Evolutionary conservation across 2,329 filamentous ascomycete species (phyloP), one percentile per base, ranked within the genome.

Genomic region (Paecilomyces sp.): DNA sequence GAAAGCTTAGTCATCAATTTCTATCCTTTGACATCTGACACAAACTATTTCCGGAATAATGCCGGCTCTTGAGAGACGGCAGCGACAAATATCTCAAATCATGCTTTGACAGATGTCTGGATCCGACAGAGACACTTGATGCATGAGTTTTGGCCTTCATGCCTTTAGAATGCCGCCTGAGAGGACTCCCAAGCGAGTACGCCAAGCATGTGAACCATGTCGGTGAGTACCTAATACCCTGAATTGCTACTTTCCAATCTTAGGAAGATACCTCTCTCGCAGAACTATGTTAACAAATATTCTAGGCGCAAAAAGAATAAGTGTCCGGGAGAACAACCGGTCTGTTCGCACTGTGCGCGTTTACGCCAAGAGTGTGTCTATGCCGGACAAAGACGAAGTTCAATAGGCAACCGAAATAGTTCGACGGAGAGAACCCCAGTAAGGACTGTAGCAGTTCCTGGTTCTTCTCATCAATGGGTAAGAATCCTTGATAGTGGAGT

Each of bases 261-360:
- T 9, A 47, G n/a, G 41, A 47, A 22, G n/a, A 15, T 18, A 47
- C 5, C 15, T 47, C 5, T 22, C 15, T 63, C 55, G 47, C 58
- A 50, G 25, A n/a, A n/a, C 11, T 15, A 56, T 18, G 55, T 57
- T 68, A 54, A 68, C 25, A 24, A 9, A 51, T 53, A n/a, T 50
- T 52, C 3, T 58, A 82, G 80, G 60, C 75, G 80, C 51, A 83
- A 82, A 67, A 83, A 83, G 66, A 77, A 79, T 31, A 76, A 76
- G 68, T 83, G 80, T 61, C 79, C 79, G 0, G 80, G 80, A 8
- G 80, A 82, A 63, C 75, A 78, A 59, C 80, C 80, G 0, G 64
- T 72, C 0, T 83, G 80, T 64, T 81, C 80, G 1, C 74, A 79
- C 57, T 83, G 80, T 67, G 71, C 75, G 33, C 75, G 80, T n/a